Base-by-base conservation (phyloP, 1,139 yeast species). In the Yamadazyma kanchanaburiensis region DNA sequence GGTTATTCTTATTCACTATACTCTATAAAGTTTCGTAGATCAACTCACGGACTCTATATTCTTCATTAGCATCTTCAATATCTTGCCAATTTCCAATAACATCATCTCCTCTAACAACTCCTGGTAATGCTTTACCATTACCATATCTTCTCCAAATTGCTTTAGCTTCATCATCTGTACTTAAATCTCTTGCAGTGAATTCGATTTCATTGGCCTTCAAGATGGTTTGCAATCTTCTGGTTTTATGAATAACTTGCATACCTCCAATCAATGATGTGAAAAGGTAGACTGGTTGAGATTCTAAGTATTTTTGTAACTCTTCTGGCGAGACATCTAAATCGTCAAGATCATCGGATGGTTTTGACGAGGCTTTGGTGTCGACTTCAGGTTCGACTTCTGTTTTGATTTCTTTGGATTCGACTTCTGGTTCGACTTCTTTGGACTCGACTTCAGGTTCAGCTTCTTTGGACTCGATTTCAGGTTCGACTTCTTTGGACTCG, bases 181-280 rank as follows among this genome's bases (percentile, higher is more conserved):
- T 95, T 33, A 89, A 64, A 52, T 89, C 98, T 32, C 83, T 75
- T 47, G 78, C 74, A 19, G 74, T 70, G 54, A 77, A 87, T 39
- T 74, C 66, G 36, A 89, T 64, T 24, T 78, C 73, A 53, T 87
- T 85, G 3, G 91, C 94, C 24, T 77, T 73, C 27, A 89, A 69
- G 34, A 89, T 86, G 1, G 88, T 82, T 12, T 74, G 74, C 35
- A 91, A 64, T 34, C 91, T 65, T 52, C 84, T 86, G 22, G 95
- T 87, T 45, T 91, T 69, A n/a, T 82, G 74, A 47, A 81, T 77
- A 52, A 88, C 74, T 51, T 84, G 89, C 70, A 81, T 82, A 1
- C 94, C 95, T 19, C 95, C 94, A 0, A 96, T 94, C 33, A 88
- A 66, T 0, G 97, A 89, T 0, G 96, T 86, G 61, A 70, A 88